Conservation (phyloP, 2,329 filamentous ascomycete genomes). For the Lasiodiplodia sp. region DNA sequence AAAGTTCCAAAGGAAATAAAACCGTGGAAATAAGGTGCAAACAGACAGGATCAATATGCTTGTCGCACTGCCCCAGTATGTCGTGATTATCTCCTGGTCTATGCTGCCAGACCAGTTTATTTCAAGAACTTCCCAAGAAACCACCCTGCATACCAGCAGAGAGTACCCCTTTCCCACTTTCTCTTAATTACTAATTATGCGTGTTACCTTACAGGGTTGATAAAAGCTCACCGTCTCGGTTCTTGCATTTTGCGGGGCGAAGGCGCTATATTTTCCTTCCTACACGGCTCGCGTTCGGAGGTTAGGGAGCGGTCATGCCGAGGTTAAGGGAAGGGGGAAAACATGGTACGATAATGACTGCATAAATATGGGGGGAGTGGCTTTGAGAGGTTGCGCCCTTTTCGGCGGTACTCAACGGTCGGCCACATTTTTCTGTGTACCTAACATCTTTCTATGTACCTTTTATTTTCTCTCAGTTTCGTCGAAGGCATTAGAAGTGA, state of each 20-base stretch:
- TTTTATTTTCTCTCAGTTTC: not conserved
- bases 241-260: not conserved
- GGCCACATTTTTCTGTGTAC: not conserved
- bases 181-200: not conserved
- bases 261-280: not conserved
- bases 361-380: conserved; percentile 7
- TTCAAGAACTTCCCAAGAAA: not conserved
- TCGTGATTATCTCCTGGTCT: not conserved
- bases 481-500: not conserved
- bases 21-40: not conserved
- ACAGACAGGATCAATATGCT: not conserved
- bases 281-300: not conserved
- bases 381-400: not conserved
- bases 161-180: not conserved
- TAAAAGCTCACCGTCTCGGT: not conserved
- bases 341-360: conserved; percentile 8
- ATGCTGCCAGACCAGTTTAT: not conserved
- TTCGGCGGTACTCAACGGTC: not conserved
- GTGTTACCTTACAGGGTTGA: not conserved
- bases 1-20: not conserved
- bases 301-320: not conserved
- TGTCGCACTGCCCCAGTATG: not conserved
- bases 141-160: not conserved
- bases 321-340: not conserved
- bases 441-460: not conserved